Evolutionary conservation across 352 stramenopile genomes (phyloP), one percentile per base, ranked within the genome.

Genomic region (Phytopythium montanum): DNA sequence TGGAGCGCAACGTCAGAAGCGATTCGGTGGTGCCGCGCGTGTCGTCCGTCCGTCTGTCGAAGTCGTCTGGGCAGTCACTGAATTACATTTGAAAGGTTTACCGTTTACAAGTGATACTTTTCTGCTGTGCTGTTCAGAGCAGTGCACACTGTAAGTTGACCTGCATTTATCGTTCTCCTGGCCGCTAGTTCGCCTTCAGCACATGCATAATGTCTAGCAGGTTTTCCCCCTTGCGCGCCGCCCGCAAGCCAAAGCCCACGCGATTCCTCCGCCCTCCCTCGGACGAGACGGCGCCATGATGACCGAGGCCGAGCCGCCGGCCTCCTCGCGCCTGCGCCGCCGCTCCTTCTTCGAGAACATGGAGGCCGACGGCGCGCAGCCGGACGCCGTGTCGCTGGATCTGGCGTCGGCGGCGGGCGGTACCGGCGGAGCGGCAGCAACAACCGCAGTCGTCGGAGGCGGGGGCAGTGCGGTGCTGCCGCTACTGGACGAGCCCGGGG

Each of bases 321-420:
- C 73, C 49, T 72, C 76, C 31, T 77, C 68, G 42, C 76, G 80
- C n/a, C 59, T 90, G 56, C 80, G 80, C 38, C 75, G 80, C 19
- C 80, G 80, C 58, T 88, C 77, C 25, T 90, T 87, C 70, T 87
- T 80, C 60, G 80, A 90, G 64, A 72, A 66, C 45, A 84, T 85
- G 51, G 80, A 90, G 38, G 57, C 61, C 14, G 78, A 81, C 1
- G 48, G 29, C 36, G 33, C 29, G 18, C n/a, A 51, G 31, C 57
- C 23, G 50, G 72, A 80, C 26, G 71, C 56, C 21, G 64, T 80
- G 16, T 28, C 61, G 38, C 53, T 72, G 25, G 68, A 79, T 50
- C 41, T 79, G 59, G 21, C 65, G 29, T 55, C 68, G 0, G 57
- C 61, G 13, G 19, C 48, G 16, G 34, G n/a, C 36, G 19, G 21